phyloP scores from a whole-genome alignment of 1,284 basidiomycete species.

The Trichosporon inkin region DNA sequence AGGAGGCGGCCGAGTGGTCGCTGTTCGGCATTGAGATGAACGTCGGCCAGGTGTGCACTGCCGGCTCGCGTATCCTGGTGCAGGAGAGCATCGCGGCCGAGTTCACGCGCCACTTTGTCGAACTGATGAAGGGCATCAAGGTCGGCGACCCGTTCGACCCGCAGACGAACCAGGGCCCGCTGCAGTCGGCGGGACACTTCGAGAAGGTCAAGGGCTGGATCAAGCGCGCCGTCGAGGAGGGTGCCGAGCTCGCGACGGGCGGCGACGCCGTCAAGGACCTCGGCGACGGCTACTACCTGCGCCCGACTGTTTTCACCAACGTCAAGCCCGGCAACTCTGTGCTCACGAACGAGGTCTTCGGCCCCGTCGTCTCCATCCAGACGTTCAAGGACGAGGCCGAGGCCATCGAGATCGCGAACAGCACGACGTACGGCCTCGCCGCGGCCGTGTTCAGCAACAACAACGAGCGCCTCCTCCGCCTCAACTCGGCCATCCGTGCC shows the following conservation, averaged over 20 bases:
- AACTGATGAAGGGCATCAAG: constrained; percentile 61
- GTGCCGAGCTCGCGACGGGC: constrained; percentile 75
- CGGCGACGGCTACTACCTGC: constrained; percentile 32
- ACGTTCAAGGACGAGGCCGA: constrained; percentile 50
- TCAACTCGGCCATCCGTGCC: constrained; percentile 75
- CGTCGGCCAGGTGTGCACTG: constrained; percentile 22
- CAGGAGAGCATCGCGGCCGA: constrained; percentile 75
- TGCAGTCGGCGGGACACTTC: constrained; percentile 78
- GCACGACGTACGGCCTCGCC: constrained; percentile 78
- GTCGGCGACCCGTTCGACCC: constrained; percentile 72
- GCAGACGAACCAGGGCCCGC: constrained; percentile 67
- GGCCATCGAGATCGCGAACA: constrained; percentile 68
- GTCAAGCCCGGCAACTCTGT: constrained; percentile 38
- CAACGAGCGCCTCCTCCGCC: constrained; percentile 76
- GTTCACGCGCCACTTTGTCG: constrained; percentile 64
- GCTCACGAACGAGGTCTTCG: constrained; percentile 52
- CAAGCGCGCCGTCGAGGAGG: constrained; percentile 75
- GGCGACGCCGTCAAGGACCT: constrained; percentile 54
- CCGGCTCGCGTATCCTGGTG: constrained; percentile 62
- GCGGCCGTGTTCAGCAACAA: constrained; percentile 83
- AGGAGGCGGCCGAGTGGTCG: constrained; percentile 28
- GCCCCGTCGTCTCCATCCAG: constrained; percentile 51
- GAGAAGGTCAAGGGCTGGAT: constrained; percentile 88
- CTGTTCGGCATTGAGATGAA: constrained; percentile 23
- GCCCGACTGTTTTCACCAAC: constrained; percentile 47